These are phyloP conservation scores for Aulographum hederae DNA, from an alignment of 2,329 filamentous ascomycete species.

Conservation along the genomic window DNA sequence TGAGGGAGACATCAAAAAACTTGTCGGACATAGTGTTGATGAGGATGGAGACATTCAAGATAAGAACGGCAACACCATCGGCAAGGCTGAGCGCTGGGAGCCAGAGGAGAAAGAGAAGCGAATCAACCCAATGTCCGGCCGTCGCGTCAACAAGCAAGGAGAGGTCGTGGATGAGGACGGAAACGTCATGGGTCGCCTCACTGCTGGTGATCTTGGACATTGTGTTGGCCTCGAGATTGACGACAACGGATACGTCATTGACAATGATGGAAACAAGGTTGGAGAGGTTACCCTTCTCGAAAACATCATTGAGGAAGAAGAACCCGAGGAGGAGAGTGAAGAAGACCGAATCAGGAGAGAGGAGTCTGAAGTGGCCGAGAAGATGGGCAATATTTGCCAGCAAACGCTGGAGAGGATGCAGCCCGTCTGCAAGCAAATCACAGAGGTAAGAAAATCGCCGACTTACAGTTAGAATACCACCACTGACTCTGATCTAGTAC, in stretches of 20 bases:
- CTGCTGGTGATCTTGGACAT: constrained; percentile 31
- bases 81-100: constrained; percentile 34
- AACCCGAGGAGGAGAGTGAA: constrained; percentile 33
- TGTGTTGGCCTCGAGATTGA: constrained; percentile 33
- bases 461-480: too few species aligned
- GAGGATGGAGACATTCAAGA: constrained; percentile 33
- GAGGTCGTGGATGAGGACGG: constrained; percentile 33
- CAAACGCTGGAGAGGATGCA: constrained; percentile 70
- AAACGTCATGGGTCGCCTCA: constrained; percentile 29
- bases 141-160: constrained; percentile 33
- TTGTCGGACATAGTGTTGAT: constrained; percentile 30
- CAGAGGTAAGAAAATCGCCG: constrained; percentile 54
- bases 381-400: constrained; percentile 55
- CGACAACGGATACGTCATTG: constrained; percentile 32
- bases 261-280: constrained; percentile 42
- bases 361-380: constrained; percentile 59
- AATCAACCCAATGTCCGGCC: constrained; percentile 41
- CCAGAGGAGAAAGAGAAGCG: constrained; percentile 34
- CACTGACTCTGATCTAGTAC: constrained; percentile 36
- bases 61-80: constrained; percentile 34
- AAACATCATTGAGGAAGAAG: constrained; percentile 41
- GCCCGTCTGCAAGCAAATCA: constrained; percentile 75
- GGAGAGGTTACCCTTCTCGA: constrained; percentile 44
- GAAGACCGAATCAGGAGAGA: constrained; percentile 29
- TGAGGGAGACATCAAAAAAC: constrained; percentile 32